Base-by-base conservation (phyloP, 257 asterid species). In the Ligustrum vulgare region DNA sequence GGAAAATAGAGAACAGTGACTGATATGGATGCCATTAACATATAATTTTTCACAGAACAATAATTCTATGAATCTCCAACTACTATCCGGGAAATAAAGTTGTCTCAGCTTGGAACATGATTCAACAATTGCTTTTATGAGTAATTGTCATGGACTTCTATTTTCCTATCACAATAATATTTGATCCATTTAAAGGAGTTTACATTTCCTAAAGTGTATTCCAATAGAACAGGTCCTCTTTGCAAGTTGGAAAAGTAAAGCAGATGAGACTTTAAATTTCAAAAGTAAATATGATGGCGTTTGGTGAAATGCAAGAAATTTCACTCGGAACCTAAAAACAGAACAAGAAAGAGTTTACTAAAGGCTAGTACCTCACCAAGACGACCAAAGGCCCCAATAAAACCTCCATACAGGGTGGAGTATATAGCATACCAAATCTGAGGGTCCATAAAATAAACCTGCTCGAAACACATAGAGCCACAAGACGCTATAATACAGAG, bases 371-470 rank as follows among this genome's bases (percentile, higher is more conserved):
- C 97, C 97, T 92, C 92, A 31, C 92, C 92, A 72, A 88, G 79
- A 65, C 89, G 92, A 82, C 84, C 89, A 77, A 86, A 88, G 33
- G 92, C 92, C 69, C 92, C 92, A 72, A 86, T 82, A 54, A 79
- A 75, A 66, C 92, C 92, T 75, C 92, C 90, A 68, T 80, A 84
- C 39, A 86, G 39, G 73, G 92, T 88, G 31, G 92, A 84, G 80
- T 78, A 86, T 63, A 88, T 81, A 32, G 92, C 82, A 82, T 88
- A 88, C 92, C 92, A 88, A 34, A 88, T 86, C 85, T 90, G 97
- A 70, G 90, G 75, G 73, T 92, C 97, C 97, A 92, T 90, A 82
- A 92, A 92, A 80, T 90, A 88, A 56, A 88, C 89, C 92, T 88
- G 83, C 78, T 2, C 0, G 56, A 25, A 32, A 78, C n/a, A n/a